Evolutionary conservation across 306 rosid species (phyloP).

Genomic region (Sesbania bispinosa): DNA sequence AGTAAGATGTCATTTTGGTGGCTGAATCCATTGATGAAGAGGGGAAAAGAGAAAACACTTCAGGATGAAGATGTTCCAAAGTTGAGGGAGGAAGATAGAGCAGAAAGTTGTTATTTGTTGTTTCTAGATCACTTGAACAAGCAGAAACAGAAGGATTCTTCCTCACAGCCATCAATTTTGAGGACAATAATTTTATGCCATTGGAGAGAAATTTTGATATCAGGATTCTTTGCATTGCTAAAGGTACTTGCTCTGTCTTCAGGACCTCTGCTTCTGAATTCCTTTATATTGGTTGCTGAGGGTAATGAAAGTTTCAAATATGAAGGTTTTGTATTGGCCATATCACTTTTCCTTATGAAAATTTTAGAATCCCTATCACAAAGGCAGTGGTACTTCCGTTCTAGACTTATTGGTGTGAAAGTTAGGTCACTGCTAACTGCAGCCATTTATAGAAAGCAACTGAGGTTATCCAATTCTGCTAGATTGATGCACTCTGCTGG

Average conservation of each 20-base stretch:
- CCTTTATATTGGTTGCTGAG: conserved; percentile 78
- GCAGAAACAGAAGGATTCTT: conserved; percentile 40
- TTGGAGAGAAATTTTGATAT: conserved; percentile 58
- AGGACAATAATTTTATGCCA: conserved; percentile 58
- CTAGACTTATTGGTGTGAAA: conserved; percentile 67
- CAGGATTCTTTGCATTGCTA: conserved; percentile 77
- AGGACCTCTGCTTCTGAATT: conserved; percentile 80
- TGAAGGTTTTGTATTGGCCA: conserved; percentile 66
- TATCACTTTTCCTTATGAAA: conserved; percentile 59
- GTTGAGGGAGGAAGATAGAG: conserved; percentile 61
- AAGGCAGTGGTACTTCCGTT: conserved; percentile 85
- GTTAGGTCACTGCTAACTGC: conserved; percentile 75
- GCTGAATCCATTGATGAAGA: conserved; percentile 81
- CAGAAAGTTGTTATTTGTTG: conserved; percentile 58
- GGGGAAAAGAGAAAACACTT: conserved; percentile 62
- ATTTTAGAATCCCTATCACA: conserved; percentile 68
- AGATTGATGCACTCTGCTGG: conserved; percentile 69
- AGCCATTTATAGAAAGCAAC: conserved; percentile 69
- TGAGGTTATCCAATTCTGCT: conserved; percentile 64
- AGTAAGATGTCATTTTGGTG: conserved; percentile 68
- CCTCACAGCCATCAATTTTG: conserved; percentile 53
- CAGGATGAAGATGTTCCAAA: conserved; percentile 64
- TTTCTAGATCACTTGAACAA: conserved; percentile 52
- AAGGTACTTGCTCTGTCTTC: conserved; percentile 62
- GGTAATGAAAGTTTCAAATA: conserved; percentile 70